phyloP scores from a whole-genome alignment of 2,329 filamentous ascomycete genomes.

The Monosporascus sp. region DNA sequence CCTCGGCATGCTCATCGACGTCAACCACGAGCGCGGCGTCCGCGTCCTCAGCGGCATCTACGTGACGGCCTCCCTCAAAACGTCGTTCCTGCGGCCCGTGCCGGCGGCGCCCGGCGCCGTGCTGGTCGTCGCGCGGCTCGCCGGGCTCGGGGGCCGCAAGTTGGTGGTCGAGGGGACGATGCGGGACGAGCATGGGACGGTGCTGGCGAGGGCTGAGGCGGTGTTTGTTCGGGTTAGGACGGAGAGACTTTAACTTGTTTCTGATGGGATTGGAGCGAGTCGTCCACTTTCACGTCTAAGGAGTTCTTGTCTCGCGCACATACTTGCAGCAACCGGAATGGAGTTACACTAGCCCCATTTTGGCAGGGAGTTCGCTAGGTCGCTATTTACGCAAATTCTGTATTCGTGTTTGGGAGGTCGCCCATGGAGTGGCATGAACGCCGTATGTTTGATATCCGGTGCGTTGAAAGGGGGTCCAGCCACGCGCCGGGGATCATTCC shows the following conservation, averaged over 20 bases:
- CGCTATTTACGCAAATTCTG: too few species aligned
- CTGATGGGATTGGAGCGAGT: too few species aligned
- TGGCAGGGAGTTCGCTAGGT: too few species aligned
- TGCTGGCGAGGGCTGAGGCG: not conserved
- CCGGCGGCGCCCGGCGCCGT: not conserved
- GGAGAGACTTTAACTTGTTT: not conserved
- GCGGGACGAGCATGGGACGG: not conserved
- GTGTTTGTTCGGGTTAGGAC: not conserved
- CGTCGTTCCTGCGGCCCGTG: not conserved
- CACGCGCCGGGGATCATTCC: too few species aligned
- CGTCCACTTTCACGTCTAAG: too few species aligned
- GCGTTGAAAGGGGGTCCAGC: too few species aligned
- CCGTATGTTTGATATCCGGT: too few species aligned
- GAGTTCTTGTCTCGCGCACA: too few species aligned
- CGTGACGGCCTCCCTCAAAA: not conserved
- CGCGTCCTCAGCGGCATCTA: not conserved
- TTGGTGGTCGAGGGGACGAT: not conserved
- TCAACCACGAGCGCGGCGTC: constrained; percentile 5
- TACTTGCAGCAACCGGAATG: too few species aligned
- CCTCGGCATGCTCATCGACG: not conserved
- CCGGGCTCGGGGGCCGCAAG: not conserved
- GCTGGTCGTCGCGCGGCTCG: not conserved
- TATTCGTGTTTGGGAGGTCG: too few species aligned
- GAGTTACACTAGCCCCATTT: too few species aligned
- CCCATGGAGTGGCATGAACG: too few species aligned